Conservation (phyloP, 306 rosid species). For the Dryas drummondii region DNA sequence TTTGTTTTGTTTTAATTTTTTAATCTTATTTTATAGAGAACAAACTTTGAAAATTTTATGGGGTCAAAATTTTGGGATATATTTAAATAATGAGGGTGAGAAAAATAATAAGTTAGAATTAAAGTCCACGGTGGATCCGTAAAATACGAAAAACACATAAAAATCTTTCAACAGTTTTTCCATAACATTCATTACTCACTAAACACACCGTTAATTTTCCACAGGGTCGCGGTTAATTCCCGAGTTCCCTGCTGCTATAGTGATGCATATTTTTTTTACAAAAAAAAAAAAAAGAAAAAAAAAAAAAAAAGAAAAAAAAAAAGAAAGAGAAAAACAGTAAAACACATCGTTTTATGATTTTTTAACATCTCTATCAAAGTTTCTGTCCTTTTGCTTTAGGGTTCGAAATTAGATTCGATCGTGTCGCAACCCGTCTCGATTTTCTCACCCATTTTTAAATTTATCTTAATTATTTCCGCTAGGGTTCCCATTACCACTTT, state of each 20-base stretch:
- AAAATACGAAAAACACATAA: too few species aligned
- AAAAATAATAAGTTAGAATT: too few species aligned
- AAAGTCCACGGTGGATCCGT: too few species aligned
- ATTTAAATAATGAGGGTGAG: too few species aligned
- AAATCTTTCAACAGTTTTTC: not conserved
- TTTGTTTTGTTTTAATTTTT: too few species aligned
- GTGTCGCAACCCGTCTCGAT: slow-evolving; percentile 56
- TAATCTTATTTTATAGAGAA: too few species aligned
- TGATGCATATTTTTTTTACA: not conserved
- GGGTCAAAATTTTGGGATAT: too few species aligned
- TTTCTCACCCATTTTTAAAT: slow-evolving; percentile 47
- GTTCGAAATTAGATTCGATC: slow-evolving; percentile 61
- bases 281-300: not conserved
- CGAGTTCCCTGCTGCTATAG: not conserved
- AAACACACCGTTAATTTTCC: not conserved
- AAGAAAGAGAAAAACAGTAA: not conserved
- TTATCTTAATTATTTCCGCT: slow-evolving; percentile 23
- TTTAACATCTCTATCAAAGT: slow-evolving; percentile 49
- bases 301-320: not conserved
- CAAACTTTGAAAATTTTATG: too few species aligned
- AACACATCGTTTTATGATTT: not conserved
- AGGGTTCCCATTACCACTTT: slow-evolving; percentile 49
- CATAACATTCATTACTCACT: not conserved
- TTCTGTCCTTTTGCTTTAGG: slow-evolving; percentile 43
- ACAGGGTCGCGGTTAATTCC: not conserved